Conservation (phyloP, 805 yeast genomes). For the Saccharomycopsis sp. region DNA sequence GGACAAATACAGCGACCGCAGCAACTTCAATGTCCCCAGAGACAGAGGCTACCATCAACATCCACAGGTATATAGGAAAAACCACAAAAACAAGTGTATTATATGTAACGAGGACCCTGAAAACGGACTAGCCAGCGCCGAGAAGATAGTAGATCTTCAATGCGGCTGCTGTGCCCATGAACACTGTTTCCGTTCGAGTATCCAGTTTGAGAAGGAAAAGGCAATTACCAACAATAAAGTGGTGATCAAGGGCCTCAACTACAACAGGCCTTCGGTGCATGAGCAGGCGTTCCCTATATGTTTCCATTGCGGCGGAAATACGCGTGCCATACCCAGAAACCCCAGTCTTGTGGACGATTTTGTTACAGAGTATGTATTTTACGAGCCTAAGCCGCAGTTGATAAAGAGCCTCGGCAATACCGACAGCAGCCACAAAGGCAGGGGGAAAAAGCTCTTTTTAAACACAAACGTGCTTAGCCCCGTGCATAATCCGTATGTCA, state of each 20-base stretch:
- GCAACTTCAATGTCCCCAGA: background rate
- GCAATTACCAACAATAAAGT: constrained; percentile 6
- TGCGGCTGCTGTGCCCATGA: constrained; percentile 20
- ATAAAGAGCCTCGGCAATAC: background rate
- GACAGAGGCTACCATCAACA: background rate
- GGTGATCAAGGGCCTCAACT: background rate
- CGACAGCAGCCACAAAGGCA: background rate
- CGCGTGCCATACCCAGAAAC: constrained; percentile 14
- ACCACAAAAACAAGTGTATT: constrained; percentile 7
- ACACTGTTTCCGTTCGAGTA: constrained; percentile 13
- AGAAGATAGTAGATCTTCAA: constrained; percentile 15
- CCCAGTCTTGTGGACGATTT: constrained; percentile 11
- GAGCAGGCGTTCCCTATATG: constrained; percentile 20
- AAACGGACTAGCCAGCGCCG: constrained; percentile 6
- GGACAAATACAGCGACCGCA: background rate
- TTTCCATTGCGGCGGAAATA: constrained; percentile 13
- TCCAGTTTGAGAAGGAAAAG: constrained; percentile 18
- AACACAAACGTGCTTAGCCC: constrained; percentile 8
- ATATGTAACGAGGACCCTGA: constrained; percentile 16
- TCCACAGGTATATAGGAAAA: background rate
- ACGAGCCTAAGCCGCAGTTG: constrained; percentile 12
- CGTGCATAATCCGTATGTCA: constrained; percentile 16
- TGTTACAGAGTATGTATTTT: constrained; percentile 13
- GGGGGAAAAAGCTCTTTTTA: constrained; percentile 2
- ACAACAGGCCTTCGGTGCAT: constrained; percentile 1